Evolutionary conservation across 2,329 filamentous ascomycete genomes (phyloP).

Genomic region (Colletotrichum chrysophilum): DNA sequence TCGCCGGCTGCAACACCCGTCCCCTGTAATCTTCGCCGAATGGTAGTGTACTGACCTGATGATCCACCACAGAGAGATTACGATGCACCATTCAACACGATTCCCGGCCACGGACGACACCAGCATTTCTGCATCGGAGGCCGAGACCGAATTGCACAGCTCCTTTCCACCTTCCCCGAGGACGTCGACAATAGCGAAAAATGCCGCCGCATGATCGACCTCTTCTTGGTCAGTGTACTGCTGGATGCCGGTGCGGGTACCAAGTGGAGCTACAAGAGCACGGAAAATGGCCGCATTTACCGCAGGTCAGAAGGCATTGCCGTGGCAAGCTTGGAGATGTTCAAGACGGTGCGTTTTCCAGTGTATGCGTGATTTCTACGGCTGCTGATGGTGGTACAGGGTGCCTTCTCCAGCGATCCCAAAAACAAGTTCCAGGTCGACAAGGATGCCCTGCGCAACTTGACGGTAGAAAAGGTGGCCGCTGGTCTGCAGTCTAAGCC

Average conservation of each 20-base stretch:
- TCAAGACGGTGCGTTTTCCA: slow-evolving; percentile 67
- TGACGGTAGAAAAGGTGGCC: slow-evolving; percentile 78
- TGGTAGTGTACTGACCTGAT: background rate
- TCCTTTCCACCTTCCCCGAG: slow-evolving; percentile 72
- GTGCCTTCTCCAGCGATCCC: slow-evolving; percentile 83
- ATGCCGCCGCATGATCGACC: slow-evolving; percentile 76
- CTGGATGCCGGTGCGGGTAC: slow-evolving; percentile 90
- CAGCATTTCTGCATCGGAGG: slow-evolving; percentile 87
- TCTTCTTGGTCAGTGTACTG: slow-evolving; percentile 81
- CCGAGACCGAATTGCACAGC: slow-evolving; percentile 72
- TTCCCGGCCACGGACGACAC: slow-evolving; percentile 86
- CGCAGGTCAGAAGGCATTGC: slow-evolving; percentile 88
- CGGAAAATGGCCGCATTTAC: slow-evolving; percentile 83
- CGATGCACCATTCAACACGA: slow-evolving; percentile 61
- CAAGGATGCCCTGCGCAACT: slow-evolving; percentile 74
- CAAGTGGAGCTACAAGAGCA: slow-evolving; percentile 90
- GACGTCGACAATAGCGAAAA: slow-evolving; percentile 75
- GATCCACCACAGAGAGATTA: slow-evolving; percentile 52
- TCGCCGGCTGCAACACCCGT: background rate
- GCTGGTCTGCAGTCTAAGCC: slow-evolving; percentile 85
- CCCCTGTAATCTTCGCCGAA: background rate
- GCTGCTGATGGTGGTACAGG: slow-evolving; percentile 43
- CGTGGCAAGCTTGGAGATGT: slow-evolving; percentile 83
- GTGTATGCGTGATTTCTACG: background rate
- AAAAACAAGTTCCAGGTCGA: slow-evolving; percentile 90